A percentile compares a stretch with the other conserved stretches of the same genome.
Evolutionary conservation across 140 eudicot species (phyloP).

Genomic region (Ambrosia hybrid): DNA sequence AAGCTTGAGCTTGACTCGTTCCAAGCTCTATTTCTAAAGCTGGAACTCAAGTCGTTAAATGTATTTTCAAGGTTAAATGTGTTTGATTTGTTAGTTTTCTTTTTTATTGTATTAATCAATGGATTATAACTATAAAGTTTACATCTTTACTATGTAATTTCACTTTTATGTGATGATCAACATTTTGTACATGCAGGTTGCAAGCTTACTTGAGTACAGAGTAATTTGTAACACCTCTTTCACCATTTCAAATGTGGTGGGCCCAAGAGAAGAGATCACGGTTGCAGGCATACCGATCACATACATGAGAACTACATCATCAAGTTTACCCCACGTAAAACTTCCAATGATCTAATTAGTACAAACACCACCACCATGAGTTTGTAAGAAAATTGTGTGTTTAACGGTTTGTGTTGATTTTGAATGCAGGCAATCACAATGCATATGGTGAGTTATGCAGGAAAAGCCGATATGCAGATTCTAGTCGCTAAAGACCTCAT

Average conservation of each 20-base stretch:
- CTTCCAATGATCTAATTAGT: not conserved
- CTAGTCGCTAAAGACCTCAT: constrained; percentile 77
- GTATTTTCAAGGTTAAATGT: too few relatives aligned
- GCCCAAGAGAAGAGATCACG: constrained; percentile 71
- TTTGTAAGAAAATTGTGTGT: not conserved
- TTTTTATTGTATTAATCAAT: too few relatives aligned
- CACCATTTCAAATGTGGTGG: constrained; percentile 72
- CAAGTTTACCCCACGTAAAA: constrained; percentile 71
- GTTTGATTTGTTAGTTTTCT: too few relatives aligned
- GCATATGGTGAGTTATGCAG: constrained; percentile 91
- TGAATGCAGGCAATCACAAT: constrained; percentile 66
- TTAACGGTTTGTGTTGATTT: constrained; percentile 8
- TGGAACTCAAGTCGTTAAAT: too few relatives aligned
- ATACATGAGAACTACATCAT: constrained; percentile 53
- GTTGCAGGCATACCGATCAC: constrained; percentile 55
- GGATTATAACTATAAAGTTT: too few relatives aligned
- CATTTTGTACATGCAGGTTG: constrained; percentile 36
- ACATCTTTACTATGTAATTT: not conserved
- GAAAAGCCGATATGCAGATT: constrained; percentile 80
- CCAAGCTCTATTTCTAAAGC: too few relatives aligned
- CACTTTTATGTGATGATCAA: not conserved
- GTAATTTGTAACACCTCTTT: constrained; percentile 67
- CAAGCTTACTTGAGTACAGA: constrained; percentile 56
- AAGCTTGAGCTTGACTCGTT: too few relatives aligned
- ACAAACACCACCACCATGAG: not conserved